Base-by-base conservation (phyloP, 768 basidiomycete genomes). In the Holtermanniella nyarrowii region DNA sequence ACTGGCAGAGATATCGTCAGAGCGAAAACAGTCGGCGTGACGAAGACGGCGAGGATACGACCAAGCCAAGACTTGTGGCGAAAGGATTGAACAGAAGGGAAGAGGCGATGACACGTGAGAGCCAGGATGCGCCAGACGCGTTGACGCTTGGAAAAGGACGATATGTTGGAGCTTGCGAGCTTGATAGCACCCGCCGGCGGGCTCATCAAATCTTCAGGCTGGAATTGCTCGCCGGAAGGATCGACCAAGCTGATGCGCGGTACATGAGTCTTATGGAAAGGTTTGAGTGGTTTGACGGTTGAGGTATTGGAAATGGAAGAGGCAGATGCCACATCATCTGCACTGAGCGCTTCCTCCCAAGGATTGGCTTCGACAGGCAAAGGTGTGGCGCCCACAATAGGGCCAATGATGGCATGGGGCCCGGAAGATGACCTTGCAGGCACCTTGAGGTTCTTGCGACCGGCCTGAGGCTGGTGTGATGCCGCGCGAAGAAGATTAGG, bases 1-100 rank as follows among this genome's bases (percentile, higher is more conserved):
- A 99, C 91, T 3, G 90, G 90, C 10, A 97, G 74, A 0, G 93
- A 96, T 18, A 97, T 57, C 0, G 91, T 96, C 45, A 99, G 74
- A 3, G 77, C 75, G 69, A 95, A 74, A 1, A 99, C 82, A 1
- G 89, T 88, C 1, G 93, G 93, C 0, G 84, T 81, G 2, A 89
- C 88, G 50, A 95, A 78, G 22, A 93, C 58, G 0, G 83, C 80
- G 0, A 85, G 84, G 25, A 86, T 73, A 72, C 81, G 81, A 0
- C 83, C 84, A 11, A 84, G 59, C 46, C 82, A 58, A 16, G 82
- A 82, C 71, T 93, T 89, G 21, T 77, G 75, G 23, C 73, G 53
- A 69, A 95, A 86, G 46, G 79, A 76, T 50, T 83, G 82, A 1
- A 97, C 73, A 0, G 89, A 86, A 0, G 93, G 91, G 72, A 93